Base-by-base conservation (phyloP, 768 basidiomycete species). In the Pluteus cervinus region DNA sequence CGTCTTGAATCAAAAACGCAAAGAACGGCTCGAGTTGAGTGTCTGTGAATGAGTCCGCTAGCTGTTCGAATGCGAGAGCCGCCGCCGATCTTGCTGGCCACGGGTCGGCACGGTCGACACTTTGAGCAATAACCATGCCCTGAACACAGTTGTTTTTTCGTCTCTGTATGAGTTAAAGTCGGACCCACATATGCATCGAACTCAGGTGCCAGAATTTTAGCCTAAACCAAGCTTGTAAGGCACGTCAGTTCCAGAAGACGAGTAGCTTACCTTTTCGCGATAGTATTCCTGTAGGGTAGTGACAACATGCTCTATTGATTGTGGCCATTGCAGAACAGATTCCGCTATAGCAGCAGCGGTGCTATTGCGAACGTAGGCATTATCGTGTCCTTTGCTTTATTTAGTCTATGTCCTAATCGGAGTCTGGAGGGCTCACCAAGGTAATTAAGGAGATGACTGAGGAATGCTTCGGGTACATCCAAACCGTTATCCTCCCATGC, bases 401-500 rank as follows among this genome's bases (percentile, higher is more conserved):
- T 35, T 25, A 3, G 41, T 26, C 33, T 30, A 14, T 18, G 23
- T 9, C 1, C n/a, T 1, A 30, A 22, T 15, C 14, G 5, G 36
- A 31, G 34, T 2, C n/a, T 15, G 2, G 23, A 9, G 14, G 15
- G 51, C 71, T 31, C 54, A 89, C 92, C 83, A 12, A 97, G 68
- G 49, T 78, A 87, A 0, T 54, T 55, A 8, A 86, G 52, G 9
- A 98, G 62, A 30, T 69, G 66, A 1, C 57, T 52, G 0, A 89
- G 56, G 58, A 78, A 74, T 5, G 57, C 56, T 45, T 90, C 87
- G 0, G 85, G 76, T 7, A 93, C 76, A 50, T 96, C 90, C 24
- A 97, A 58, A 4, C 89, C 93, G 45, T 98, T 98, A 45, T 97
- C 96, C 38, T 96, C 94, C 93, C 93, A 98, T 7, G 88, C 61